A percentile compares a stretch with the other conserved stretches of the same genome.
These are phyloP conservation scores for Penicillium taxi DNA, from an alignment of 495 filamentous ascomycete species.

Conservation along the genomic window DNA sequence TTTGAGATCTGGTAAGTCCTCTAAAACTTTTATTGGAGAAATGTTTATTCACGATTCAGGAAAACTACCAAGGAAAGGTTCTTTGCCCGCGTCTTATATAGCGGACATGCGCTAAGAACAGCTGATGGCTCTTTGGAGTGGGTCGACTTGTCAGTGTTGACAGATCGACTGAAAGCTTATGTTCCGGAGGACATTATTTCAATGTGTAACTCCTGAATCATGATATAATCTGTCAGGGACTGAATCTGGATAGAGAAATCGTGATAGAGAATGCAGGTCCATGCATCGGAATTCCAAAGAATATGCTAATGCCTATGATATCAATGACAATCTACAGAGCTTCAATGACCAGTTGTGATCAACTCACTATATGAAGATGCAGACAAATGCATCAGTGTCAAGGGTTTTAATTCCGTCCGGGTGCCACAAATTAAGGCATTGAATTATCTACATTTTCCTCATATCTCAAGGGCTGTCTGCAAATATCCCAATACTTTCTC, in stretches of 20 bases:
- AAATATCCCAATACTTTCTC: constrained; percentile 31
- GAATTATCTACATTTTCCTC: too few species aligned
- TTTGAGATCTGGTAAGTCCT: constrained; percentile 27
- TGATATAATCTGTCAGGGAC: too few species aligned
- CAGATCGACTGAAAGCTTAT: constrained; percentile 18
- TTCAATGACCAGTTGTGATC: too few species aligned
- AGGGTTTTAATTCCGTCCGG: too few species aligned
- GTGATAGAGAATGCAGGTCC: too few species aligned
- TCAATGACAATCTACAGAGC: too few species aligned
- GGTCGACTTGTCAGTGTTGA: constrained; percentile 23
- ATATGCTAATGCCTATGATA: too few species aligned
- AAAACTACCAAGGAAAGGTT: constrained; percentile 10
- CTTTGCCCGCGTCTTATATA: constrained; percentile 27
- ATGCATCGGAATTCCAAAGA: too few species aligned
- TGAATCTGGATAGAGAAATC: too few species aligned
- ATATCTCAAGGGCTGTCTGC: constrained; percentile 1
- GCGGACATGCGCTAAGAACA: constrained; percentile 25
- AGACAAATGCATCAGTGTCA: too few species aligned
- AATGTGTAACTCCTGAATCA: constrained; percentile 11
- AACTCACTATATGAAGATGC: too few species aligned
- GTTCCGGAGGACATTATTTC: constrained; percentile 27
- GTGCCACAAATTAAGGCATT: neutral
- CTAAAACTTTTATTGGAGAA: neutral
- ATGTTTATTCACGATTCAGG: constrained; percentile 7
- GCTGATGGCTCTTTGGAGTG: constrained; percentile 30